These are phyloP conservation scores for Marsdenia floribunda DNA, from an alignment of 257 asterid species.

Conservation along the genomic window DNA sequence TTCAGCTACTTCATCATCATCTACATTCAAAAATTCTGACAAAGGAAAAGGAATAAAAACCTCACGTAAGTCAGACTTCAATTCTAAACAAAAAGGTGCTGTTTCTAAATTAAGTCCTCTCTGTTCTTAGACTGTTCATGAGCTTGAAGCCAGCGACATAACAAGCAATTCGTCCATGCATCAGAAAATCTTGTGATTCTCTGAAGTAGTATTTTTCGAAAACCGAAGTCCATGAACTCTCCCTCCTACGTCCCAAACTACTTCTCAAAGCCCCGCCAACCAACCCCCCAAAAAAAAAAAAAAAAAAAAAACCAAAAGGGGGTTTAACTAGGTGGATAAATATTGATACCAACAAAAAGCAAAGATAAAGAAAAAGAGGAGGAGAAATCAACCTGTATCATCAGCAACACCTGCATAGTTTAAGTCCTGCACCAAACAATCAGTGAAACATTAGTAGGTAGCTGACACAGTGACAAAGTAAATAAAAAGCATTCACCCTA, in stretches of 20 bases:
- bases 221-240: neutral
- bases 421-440: conserved; percentile 48
- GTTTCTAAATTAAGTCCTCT: neutral
- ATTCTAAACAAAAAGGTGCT: neutral
- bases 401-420: conserved; percentile 40
- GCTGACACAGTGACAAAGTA: neutral
- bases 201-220: neutral
- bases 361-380: conserved; percentile 9
- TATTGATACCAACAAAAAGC: neutral
- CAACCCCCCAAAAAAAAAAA: too few relatives aligned
- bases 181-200: neutral
- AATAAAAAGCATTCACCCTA: neutral
- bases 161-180: neutral
- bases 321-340: neutral
- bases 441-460: neutral
- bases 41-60: conserved; percentile 23
- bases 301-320: too few relatives aligned
- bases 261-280: too few relatives aligned
- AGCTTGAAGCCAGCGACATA: neutral
- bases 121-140: too few relatives aligned
- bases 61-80: conserved; percentile 2
- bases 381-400: conserved; percentile 62
- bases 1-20: conserved; percentile 74
- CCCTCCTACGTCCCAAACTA: neutral
- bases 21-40: conserved; percentile 80